Base-by-base conservation (phyloP, 108 stramenopile genomes). In the Fistulifera pelliculosa region DNA sequence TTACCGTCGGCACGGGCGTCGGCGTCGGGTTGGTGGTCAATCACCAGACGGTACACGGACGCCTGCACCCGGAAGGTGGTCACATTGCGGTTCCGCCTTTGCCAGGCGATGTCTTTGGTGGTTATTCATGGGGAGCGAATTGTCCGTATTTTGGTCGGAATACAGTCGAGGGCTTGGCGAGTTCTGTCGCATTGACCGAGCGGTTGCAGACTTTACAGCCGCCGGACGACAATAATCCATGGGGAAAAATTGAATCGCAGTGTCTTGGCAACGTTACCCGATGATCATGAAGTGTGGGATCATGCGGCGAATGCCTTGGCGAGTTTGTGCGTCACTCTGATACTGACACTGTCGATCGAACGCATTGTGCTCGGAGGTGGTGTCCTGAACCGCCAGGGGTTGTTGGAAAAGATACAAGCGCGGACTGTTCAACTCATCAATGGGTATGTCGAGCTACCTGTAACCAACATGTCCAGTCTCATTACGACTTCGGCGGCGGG, bases 41-140 rank as follows among this genome's bases (percentile, higher is more conserved):
- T 64, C 72, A 75, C 24, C 35, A 64, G 41, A 65, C 88, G 4
- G 87, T 98, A 0, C 93, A 95, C 52, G 97, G 97, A 16, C 69
- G 90, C 4, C 69, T 98, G 69, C 96, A 98, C 74, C 96, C 96
- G 7, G 95, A 98, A 65, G 96, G 87, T 13, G 91, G 87, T 43
- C 91, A 93, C 55, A 76, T 83, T 38, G 57, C 76, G 15, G 58
- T 85, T 15, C 80, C 68, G 16, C 80, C 86, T 15, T 48, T 92
- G 35, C 61, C 61, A 7, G 65, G 67, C 14, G 96, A 97, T 50
- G 50, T 52, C 2, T 97, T 87, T 62, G 2, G 42, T 16, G 95
- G 84, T 26, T 93, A 93, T 61, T 79, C 83, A 24, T 93, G 90
- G 90, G 87, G 87, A 28, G 58, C 22, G 28, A 62, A 50, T 17